Evolutionary conservation across 2,329 filamentous ascomycete species (phyloP).

Genomic region (Chaetomiaceae sp.): DNA sequence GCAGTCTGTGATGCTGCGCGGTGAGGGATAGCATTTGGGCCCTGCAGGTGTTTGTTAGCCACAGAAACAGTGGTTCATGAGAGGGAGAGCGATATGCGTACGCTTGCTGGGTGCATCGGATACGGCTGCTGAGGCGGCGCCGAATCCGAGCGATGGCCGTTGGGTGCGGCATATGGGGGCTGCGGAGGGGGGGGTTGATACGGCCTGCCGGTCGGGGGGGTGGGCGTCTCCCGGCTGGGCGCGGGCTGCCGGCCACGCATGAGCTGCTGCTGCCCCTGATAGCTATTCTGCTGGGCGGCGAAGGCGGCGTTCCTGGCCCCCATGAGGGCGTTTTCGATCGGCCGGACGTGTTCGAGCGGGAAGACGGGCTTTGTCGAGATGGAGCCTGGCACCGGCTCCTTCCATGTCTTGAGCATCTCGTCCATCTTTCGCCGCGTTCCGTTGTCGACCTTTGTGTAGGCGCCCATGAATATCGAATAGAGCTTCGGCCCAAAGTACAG

Average conservation of each 20-base stretch:
- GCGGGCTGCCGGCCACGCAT: slow-evolving; percentile 45
- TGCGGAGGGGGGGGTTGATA: slow-evolving; percentile 33
- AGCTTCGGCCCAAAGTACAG: slow-evolving; percentile 89
- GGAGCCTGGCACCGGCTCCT: slow-evolving; percentile 90
- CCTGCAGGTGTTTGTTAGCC: slow-evolving; percentile 21
- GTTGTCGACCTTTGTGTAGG: slow-evolving; percentile 83
- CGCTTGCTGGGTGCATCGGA: slow-evolving; percentile 23
- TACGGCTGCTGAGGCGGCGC: slow-evolving; percentile 24
- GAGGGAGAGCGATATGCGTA: slow-evolving; percentile 10
- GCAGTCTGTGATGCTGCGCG: slow-evolving; percentile 35
- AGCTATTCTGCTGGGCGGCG: slow-evolving; percentile 53
- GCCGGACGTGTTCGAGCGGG: slow-evolving; percentile 74
- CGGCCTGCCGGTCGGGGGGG: slow-evolving; percentile 55
- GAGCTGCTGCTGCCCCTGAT: slow-evolving; percentile 51
- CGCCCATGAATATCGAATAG: slow-evolving; percentile 93
- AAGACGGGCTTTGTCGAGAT: slow-evolving; percentile 92
- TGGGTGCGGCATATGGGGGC: slow-evolving; percentile 21
- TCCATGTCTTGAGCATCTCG: slow-evolving; percentile 97
- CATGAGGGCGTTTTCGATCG: slow-evolving; percentile 90
- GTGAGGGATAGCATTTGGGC: slow-evolving; percentile 23
- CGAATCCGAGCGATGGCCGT: slow-evolving; percentile 17
- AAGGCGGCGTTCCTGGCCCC: slow-evolving; percentile 65
- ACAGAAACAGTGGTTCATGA: neutral
- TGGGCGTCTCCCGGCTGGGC: slow-evolving; percentile 69
- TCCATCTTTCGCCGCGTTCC: slow-evolving; percentile 86